phyloP scores from a whole-genome alignment of 352 stramenopile genomes.

The Phytophthora cactorum region DNA sequence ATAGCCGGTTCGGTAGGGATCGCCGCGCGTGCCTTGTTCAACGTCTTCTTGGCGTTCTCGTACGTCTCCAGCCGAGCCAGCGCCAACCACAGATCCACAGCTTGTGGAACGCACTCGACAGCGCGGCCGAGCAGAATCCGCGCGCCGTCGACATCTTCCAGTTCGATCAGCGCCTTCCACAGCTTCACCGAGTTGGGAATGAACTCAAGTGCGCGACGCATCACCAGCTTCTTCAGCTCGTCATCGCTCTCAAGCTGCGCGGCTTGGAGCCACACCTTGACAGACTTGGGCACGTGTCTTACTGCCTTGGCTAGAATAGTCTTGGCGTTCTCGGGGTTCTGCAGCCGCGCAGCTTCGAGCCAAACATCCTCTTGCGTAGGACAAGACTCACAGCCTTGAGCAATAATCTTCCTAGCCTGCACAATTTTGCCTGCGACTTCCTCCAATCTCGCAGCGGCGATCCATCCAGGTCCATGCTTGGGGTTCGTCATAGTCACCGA shows the following conservation, averaged over 20 bases:
- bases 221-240: slow-evolving; percentile 90
- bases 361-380: slow-evolving; percentile 98
- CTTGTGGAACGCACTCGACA: slow-evolving; percentile 98
- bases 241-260: slow-evolving; percentile 94
- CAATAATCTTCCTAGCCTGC: slow-evolving; percentile 98
- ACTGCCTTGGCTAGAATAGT: slow-evolving; percentile 97
- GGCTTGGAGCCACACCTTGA: slow-evolving; percentile 97
- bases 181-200: slow-evolving; percentile 97
- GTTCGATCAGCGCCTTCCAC: slow-evolving; percentile 98
- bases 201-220: slow-evolving; percentile 93
- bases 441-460: slow-evolving; percentile 97
- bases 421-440: slow-evolving; percentile 96
- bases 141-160: slow-evolving; percentile 97
- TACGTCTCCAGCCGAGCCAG: slow-evolving; percentile 98
- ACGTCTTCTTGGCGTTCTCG: slow-evolving; percentile 96
- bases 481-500: slow-evolving; percentile 98
- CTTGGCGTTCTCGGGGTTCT: slow-evolving; percentile 97
- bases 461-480: slow-evolving; percentile 98
- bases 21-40: slow-evolving; percentile 95
- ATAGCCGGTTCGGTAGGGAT: slow-evolving; percentile 97
- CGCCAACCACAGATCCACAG: slow-evolving; percentile 98
- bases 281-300: slow-evolving; percentile 91
- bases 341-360: slow-evolving; percentile 97
- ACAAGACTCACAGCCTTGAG: slow-evolving; percentile 96
- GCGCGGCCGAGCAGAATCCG: slow-evolving; percentile 95